These are phyloP conservation scores for Cicer yamashitae DNA, from an alignment of 306 rosid species.

Conservation along the genomic window DNA sequence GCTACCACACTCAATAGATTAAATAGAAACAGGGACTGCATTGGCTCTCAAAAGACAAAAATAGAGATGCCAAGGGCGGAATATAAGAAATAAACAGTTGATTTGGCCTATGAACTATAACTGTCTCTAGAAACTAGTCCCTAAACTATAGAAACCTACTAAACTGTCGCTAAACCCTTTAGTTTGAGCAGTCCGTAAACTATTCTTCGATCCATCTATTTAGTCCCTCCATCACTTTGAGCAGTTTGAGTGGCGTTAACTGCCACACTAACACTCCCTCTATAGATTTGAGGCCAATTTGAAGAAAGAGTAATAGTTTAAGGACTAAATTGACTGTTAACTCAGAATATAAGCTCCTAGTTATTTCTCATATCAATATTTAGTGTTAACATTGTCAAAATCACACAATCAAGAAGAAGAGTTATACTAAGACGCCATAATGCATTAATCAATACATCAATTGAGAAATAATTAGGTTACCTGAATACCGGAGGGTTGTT, in stretches of 20 bases:
- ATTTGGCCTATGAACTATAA: background rate
- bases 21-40: background rate
- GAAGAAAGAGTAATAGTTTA: background rate
- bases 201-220: background rate
- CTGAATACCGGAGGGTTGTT: conserved; percentile 78
- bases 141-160: background rate
- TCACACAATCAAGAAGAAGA: conserved; percentile 14
- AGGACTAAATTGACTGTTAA: background rate
- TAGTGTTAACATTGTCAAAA: conserved; percentile 1
- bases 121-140: background rate
- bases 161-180: background rate
- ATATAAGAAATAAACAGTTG: background rate
- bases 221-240: background rate
- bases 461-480: conserved; percentile 48
- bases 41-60: background rate
- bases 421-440: background rate
- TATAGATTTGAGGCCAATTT: background rate
- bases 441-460: background rate
- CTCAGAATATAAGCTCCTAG: background rate
- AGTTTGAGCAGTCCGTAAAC: background rate
- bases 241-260: background rate
- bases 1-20: background rate
- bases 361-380: conserved; percentile 33
- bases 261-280: background rate
- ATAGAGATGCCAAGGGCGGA: background rate